These are phyloP conservation scores for Samsoniella hepiali DNA, from an alignment of 2,329 filamentous ascomycete species.

Conservation along the genomic window DNA sequence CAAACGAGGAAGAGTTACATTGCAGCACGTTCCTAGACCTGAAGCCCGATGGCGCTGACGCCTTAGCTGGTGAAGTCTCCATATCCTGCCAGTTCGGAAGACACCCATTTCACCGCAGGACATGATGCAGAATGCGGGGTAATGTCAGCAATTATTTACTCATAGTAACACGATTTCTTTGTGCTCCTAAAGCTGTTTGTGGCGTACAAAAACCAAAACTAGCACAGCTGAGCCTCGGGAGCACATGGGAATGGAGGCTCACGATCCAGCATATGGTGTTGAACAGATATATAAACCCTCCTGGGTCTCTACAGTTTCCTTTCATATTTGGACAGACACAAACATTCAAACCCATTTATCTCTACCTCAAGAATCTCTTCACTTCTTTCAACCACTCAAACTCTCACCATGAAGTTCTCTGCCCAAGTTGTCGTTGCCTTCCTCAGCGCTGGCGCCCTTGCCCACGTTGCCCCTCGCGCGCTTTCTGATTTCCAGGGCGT, in stretches of 20 bases:
- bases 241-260: slow-evolving; percentile 5
- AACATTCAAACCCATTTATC: too few species aligned
- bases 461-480: slow-evolving; percentile 3
- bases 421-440: slow-evolving; percentile 2
- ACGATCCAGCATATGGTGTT: not conserved
- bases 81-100: not conserved
- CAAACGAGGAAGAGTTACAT: not conserved
- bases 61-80: not conserved
- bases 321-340: not conserved
- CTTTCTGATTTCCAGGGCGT: slow-evolving; percentile 10
- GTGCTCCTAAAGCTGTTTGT: not conserved
- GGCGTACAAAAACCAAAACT: not conserved
- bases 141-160: not conserved
- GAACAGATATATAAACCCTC: slow-evolving; percentile 5
- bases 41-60: not conserved
- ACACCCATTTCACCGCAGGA: not conserved
- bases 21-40: not conserved
- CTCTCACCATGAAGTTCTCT: slow-evolving; percentile 10
- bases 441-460: slow-evolving; percentile 8
- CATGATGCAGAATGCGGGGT: not conserved
- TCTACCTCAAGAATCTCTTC: not conserved
- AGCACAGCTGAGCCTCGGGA: slow-evolving; percentile 6
- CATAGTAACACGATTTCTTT: not conserved
- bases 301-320: not conserved
- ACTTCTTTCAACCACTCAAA: not conserved